Percentiles rank a stretch among this genome's conserved stretches.
Conservation (phyloP, 352 stramenopile species). For the Pythium pyrilobum region DNA sequence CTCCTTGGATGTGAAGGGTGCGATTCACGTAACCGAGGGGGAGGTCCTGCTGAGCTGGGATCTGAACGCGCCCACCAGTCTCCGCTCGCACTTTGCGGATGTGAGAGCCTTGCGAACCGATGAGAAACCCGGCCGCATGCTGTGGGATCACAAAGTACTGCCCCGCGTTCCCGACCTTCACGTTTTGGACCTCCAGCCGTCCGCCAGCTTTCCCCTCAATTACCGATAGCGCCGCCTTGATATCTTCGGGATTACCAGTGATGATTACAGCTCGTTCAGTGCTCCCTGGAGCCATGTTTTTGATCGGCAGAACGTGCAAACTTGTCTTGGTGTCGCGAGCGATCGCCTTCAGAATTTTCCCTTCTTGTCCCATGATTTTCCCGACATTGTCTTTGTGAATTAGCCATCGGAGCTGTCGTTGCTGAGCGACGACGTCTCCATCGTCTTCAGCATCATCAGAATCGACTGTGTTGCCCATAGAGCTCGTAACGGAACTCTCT, state of each 20-base stretch:
- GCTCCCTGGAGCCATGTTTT: slow-evolving; percentile 36
- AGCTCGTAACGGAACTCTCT: slow-evolving; percentile 34
- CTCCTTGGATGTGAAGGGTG: slow-evolving; percentile 60
- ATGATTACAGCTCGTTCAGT: slow-evolving; percentile 46
- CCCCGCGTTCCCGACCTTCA: slow-evolving; percentile 24
- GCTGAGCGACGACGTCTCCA: not conserved
- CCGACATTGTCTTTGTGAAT: slow-evolving; percentile 40
- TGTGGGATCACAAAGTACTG: slow-evolving; percentile 69
- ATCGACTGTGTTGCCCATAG: slow-evolving; percentile 28
- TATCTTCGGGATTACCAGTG: slow-evolving; percentile 22
- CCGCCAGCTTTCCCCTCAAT: slow-evolving; percentile 44
- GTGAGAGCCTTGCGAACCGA: slow-evolving; percentile 35
- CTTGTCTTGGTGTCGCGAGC: slow-evolving; percentile 32
- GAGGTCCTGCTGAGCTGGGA: slow-evolving; percentile 41
- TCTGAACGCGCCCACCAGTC: slow-evolving; percentile 51
- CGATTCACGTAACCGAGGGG: slow-evolving; percentile 58
- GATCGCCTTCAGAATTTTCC: slow-evolving; percentile 40
- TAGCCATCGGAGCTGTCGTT: slow-evolving; percentile 39
- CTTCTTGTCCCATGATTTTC: slow-evolving; percentile 56
- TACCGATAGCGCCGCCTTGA: slow-evolving; percentile 29
- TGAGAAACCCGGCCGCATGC: slow-evolving; percentile 37
- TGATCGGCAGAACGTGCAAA: slow-evolving; percentile 33
- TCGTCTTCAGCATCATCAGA: slow-evolving; percentile 14
- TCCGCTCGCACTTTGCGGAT: slow-evolving; percentile 37
- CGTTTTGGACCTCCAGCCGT: slow-evolving; percentile 20